Evolutionary conservation across 1,284 basidiomycete species (phyloP), one percentile per base, ranked within the genome.

Genomic region (Tilletia caries): DNA sequence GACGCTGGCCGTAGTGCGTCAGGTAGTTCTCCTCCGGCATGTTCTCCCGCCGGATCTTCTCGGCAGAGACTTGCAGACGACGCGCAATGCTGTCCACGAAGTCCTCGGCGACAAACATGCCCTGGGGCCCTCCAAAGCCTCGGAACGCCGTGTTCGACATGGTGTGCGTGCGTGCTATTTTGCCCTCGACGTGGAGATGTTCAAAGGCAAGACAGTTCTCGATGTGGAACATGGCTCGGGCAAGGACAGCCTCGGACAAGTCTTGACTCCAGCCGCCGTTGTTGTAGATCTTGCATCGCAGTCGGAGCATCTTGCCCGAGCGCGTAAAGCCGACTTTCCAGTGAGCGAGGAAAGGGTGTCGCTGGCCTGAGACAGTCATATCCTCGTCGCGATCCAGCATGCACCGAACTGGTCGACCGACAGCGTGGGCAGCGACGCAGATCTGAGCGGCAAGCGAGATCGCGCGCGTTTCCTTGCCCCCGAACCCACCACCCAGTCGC

Each of bases 131-230:
- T 25, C 83, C 83, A 64, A 84, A 84, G 15, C 80, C 82, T 66
- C 84, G 74, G 75, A 79, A 84, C 12, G 84, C 84, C 4, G 83
- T 84, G 71, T 84, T 84, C 10, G 81, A 83, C 70, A 83, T 80
- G 4, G 82, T 84, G 75, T 84, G 79, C 27, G 84, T 84, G 70
- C 82, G 82, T 73, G 77, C 79, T 52, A 82, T 74, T 64, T 71
- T 76, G 10, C 80, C 84, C 50, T 79, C 76, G 29, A 83, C 79
- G 43, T 79, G 76, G 20, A 83, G 69, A 29, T 73, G 79, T 71
- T 52, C 79, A 73, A 74, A 83, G 72, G 69, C 70, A 77, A 80
- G 82, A 65, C 76, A 77, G 50, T 81, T 82, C 64, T 79, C 77
- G 43, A 83, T 76, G 70, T 84, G 84, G 25, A 82, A 81, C 74